Conservation (phyloP, 148 eudicot genomes). For the Pharnaceum exiguum region DNA sequence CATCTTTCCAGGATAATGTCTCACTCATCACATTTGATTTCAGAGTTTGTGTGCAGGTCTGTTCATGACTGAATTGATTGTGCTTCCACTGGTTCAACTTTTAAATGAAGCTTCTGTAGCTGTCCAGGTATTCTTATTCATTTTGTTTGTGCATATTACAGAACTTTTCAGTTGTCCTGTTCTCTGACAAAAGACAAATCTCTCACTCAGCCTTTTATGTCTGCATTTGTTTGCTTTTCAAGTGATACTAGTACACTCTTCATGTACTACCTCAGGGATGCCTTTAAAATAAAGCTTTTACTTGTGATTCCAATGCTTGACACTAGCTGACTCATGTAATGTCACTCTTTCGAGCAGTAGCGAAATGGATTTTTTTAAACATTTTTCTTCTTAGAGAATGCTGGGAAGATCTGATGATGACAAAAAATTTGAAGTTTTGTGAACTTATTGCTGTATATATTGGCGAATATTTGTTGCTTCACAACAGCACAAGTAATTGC, state of each 20-base stretch:
- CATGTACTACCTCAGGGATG: neutral
- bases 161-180: neutral
- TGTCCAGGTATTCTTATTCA: slow-evolving; percentile 59
- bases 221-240: neutral
- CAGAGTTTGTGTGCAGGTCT: slow-evolving; percentile 95
- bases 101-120: slow-evolving; percentile 48
- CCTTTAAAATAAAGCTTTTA: too few species aligned
- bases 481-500: too few species aligned
- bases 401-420: too few species aligned
- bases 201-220: neutral
- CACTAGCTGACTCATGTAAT: neutral
- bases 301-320: neutral
- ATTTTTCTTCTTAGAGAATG: neutral
- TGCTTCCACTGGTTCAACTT: slow-evolving; percentile 63
- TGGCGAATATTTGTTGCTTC: too few species aligned
- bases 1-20: slow-evolving; percentile 7
- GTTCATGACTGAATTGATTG: slow-evolving; percentile 58
- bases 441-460: too few species aligned
- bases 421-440: too few species aligned
- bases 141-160: neutral
- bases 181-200: too few species aligned
- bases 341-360: neutral
- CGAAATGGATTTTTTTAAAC: neutral
- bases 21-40: slow-evolving; percentile 18
- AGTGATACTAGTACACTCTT: neutral